phyloP scores from a whole-genome alignment of 1,284 basidiomycete genomes.

The Quambalaria eucalypti region DNA sequence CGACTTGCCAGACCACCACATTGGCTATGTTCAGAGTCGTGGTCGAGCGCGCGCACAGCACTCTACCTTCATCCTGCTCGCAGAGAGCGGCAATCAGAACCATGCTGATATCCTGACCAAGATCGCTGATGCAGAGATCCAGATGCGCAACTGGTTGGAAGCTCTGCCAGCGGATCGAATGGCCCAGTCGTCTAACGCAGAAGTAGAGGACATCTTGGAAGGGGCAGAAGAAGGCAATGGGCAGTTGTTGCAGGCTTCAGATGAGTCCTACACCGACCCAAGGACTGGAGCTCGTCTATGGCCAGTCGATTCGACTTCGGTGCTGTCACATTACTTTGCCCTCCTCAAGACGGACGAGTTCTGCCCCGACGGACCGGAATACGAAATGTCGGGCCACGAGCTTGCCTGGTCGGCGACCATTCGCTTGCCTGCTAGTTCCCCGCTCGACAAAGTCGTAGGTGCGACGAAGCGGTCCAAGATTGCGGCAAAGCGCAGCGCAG shows the following conservation, averaged over 20 bases:
- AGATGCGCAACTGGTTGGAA: slow-evolving; percentile 15
- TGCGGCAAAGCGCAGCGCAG: slow-evolving; percentile 18
- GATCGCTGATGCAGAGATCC: slow-evolving; percentile 4
- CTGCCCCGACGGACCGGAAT: slow-evolving; percentile 12
- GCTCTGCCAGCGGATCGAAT: slow-evolving; percentile 8
- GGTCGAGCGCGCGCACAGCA: slow-evolving; percentile 20
- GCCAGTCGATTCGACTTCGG: slow-evolving; percentile 14
- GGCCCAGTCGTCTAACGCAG: neutral
- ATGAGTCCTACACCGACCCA: slow-evolving; percentile 8
- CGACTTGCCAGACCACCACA: slow-evolving; percentile 27
- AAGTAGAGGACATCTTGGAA: slow-evolving; percentile 1
- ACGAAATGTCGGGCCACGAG: slow-evolving; percentile 6
- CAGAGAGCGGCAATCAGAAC: slow-evolving; percentile 12
- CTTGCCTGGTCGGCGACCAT: slow-evolving; percentile 8
- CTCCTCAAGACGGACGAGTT: slow-evolving; percentile 13
- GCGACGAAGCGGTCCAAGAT: slow-evolving; percentile 14
- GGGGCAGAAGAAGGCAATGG: slow-evolving; percentile 5
- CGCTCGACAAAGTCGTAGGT: slow-evolving; percentile 13
- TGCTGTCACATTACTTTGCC: slow-evolving; percentile 19
- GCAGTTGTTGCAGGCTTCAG: too few relatives aligned
- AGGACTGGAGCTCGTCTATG: slow-evolving; percentile 20
- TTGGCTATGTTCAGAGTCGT: slow-evolving; percentile 26
- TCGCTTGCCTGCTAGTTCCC: slow-evolving; percentile 13
- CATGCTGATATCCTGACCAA: slow-evolving; percentile 8
- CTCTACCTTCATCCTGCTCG: slow-evolving; percentile 22